Conservation (phyloP, 257 asterid species). For the Solanum bulbocastanum region DNA sequence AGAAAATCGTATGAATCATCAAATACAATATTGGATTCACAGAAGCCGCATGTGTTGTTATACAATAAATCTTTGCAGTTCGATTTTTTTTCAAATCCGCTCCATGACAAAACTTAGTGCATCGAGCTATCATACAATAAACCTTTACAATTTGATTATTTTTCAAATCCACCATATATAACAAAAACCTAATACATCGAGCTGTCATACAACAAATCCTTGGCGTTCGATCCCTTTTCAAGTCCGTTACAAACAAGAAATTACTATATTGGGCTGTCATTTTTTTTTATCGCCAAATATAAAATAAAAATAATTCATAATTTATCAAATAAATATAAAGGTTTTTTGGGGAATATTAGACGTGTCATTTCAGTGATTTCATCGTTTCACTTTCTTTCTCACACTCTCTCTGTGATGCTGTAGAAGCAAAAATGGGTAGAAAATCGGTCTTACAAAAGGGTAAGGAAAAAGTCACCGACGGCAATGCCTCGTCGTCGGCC, state of each 20-base stretch:
- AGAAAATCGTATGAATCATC: not conserved
- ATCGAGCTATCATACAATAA: not conserved
- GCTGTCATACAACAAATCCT: not conserved
- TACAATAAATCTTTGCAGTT: not conserved
- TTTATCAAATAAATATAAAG: not conserved
- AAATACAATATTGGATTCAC: not conserved
- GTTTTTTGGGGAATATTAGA: not conserved
- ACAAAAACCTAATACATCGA: not conserved
- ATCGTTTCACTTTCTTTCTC: not conserved
- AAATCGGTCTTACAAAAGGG: conserved; percentile 67
- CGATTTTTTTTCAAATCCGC: not conserved
- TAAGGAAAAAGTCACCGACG: conserved; percentile 62
- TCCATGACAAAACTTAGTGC: not conserved
- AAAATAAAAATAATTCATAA: not conserved
- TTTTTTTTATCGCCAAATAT: not conserved
- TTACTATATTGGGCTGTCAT: not conserved
- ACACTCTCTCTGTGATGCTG: not conserved
- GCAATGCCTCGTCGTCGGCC: conserved; percentile 16
- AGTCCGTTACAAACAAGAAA: no score
- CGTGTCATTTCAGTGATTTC: not conserved
- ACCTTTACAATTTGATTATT: not conserved
- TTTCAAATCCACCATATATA: not conserved
- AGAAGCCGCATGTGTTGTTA: not conserved
- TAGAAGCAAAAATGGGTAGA: not conserved
- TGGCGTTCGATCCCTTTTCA: not conserved